A percentile compares a stretch with the other conserved stretches of the same genome.
These are phyloP conservation scores for Phytophthora boehmeriae DNA, from an alignment of 352 stramenopile genomes.

Conservation along the genomic window DNA sequence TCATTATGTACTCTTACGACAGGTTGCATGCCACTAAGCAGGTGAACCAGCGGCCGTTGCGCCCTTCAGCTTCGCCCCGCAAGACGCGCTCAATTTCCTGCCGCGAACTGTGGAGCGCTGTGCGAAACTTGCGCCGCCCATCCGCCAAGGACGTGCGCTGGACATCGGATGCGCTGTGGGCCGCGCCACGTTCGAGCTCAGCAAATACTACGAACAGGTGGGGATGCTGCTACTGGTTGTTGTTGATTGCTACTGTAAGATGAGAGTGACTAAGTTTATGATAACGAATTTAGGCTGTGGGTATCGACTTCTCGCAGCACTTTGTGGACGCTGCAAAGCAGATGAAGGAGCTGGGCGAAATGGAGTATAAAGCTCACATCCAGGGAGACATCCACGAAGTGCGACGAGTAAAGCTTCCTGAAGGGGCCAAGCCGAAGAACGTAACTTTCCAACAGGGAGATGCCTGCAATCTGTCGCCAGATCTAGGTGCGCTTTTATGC, in stretches of 20 bases:
- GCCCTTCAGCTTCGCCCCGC: conserved; percentile 72
- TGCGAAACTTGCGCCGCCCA: conserved; percentile 52
- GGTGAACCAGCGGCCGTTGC: conserved; percentile 69
- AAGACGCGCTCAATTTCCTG: conserved; percentile 88
- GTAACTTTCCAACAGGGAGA: conserved; percentile 94
- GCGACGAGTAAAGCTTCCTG: conserved; percentile 67
- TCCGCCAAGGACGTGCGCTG: conserved; percentile 80
- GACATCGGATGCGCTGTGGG: conserved; percentile 96
- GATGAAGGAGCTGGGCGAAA: conserved; percentile 83
- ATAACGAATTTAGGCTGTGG: conserved; percentile 63
- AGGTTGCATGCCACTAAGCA: conserved; percentile 17
- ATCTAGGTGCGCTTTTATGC: conserved; percentile 67
- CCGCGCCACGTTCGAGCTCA: conserved; percentile 93
- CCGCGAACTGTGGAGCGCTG: conserved; percentile 82
- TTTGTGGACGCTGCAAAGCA: conserved; percentile 88
- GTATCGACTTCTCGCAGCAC: conserved; percentile 94
- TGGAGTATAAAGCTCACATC: conserved; percentile 89
- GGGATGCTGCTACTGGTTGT: not conserved
- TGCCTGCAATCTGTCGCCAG: conserved; percentile 87
- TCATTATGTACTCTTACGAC: not conserved
- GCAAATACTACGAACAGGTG: conserved; percentile 92
- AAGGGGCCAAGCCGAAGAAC: conserved; percentile 56
- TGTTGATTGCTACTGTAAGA: conserved; percentile 2
- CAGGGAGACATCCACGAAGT: conserved; percentile 85
- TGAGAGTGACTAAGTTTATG: conserved; percentile 5